Base-by-base conservation (phyloP, 768 basidiomycete species). In the Ephemerocybe angulata region DNA sequence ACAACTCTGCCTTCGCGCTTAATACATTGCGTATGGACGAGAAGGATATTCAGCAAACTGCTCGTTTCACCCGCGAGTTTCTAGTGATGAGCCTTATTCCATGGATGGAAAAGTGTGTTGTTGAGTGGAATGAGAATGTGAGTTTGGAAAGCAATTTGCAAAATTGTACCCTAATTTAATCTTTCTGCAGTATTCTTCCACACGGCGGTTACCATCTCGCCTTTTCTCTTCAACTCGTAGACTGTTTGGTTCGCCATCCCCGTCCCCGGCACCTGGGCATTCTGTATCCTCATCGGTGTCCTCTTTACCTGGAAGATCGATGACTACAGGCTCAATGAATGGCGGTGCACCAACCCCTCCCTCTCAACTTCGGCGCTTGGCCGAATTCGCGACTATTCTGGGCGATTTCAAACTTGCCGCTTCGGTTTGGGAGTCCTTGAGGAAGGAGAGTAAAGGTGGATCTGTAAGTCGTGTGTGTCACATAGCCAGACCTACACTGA, bases 61-160 rank as follows among this genome's bases (percentile, higher is more conserved):
- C 85, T 0, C 81, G 83, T 51, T 93, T 98, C 62, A 80, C 91
- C 10, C 81, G 93, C 42, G 95, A 97, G 68, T 88, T 98, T 61
- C 77, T 92, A 3, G 85, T 87, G 11, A 92, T 90, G 84, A 94
- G 90, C 64, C 70, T 98, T 42, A 68, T 98, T 2, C 95, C 95
- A 1, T 98, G 91, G 91, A 95, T 98, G 92, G 96, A 98, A 72
- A 91, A 87, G 63, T 87, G 86, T 67, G 89, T 95, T 4, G 61
- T 92, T 43, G 91, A 96, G 59, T 96, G 94, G 92, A 98, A 97
- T 66, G 95, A 98, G 73, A 77, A 77, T 55, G 87, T 89, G 62
- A 44, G 73, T 67, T 46, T 50, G 35, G 50, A 21, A 33, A 27
- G 55, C 13, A 8, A n/a, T 38, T 10, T 43, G 24, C 46, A n/a